Conservation (phyloP, 352 stramenopile genomes). For the Detonula confervacea region DNA sequence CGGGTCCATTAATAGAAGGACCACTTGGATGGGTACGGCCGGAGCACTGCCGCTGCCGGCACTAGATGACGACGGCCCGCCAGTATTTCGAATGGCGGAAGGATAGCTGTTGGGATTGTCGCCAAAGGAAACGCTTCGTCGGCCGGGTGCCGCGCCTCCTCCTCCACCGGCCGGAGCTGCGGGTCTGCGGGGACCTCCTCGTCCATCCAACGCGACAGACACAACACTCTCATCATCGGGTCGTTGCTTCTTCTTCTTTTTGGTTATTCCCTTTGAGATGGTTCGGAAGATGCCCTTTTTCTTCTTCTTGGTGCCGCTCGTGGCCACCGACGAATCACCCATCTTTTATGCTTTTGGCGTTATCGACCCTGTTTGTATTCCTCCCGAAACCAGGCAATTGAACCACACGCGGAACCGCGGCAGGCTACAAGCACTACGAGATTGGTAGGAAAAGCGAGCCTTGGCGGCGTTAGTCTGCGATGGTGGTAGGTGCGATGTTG, state of each 20-base stretch:
- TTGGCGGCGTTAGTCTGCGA: no score
- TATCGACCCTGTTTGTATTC: not conserved
- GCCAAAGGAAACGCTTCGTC: not conserved
- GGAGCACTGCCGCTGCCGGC: not conserved
- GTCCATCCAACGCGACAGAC: conserved; percentile 4
- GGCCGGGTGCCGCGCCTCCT: no score
- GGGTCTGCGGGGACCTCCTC: not conserved
- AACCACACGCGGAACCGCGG: no score
- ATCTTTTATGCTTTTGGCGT: not conserved
- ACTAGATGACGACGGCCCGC: not conserved
- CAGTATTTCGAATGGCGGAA: no score
- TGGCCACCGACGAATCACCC: conserved; percentile 18
- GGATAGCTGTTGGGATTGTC: not conserved
- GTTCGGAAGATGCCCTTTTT: conserved; percentile 34
- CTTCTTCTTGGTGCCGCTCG: conserved; percentile 30
- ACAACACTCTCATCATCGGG: conserved; percentile 20
- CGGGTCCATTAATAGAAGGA: conserved; percentile 82
- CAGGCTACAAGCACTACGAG: no score
- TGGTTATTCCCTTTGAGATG: conserved; percentile 22
- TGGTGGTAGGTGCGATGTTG: no score
- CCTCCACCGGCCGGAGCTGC: not conserved
- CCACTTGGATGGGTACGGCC: conserved; percentile 56
- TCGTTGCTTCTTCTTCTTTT: conserved; percentile 33
- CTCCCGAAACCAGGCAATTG: not conserved
- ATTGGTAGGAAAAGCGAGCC: no score